These are phyloP conservation scores for Irineochytrium annulatum DNA, from an alignment of 192 early-diverging fungal genomes.

Conservation along the genomic window DNA sequence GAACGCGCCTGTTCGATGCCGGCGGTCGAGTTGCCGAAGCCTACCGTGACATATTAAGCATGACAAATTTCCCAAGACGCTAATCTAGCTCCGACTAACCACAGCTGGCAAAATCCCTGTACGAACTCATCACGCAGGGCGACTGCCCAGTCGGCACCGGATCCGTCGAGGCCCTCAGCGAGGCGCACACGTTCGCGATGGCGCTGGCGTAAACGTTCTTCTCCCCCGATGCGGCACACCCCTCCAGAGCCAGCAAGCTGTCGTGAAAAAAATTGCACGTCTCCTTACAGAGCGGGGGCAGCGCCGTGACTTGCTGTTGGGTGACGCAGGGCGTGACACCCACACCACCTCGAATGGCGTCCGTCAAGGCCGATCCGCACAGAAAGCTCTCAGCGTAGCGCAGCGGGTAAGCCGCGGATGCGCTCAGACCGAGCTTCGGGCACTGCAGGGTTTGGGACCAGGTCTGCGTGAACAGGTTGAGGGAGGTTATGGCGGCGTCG, in stretches of 20 bases:
- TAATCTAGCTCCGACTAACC: neutral
- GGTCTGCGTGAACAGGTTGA: neutral
- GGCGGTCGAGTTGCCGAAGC: neutral
- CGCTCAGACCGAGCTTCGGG: neutral
- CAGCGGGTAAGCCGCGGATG: neutral
- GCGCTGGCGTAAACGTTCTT: neutral
- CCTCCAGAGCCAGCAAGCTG: neutral
- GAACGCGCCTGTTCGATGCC: neutral
- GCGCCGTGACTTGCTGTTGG: neutral
- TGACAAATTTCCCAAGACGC: neutral
- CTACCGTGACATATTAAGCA: neutral
- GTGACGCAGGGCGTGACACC: neutral
- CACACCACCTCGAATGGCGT: neutral
- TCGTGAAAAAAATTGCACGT: neutral
- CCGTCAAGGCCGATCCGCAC: neutral
- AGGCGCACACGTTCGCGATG: neutral
- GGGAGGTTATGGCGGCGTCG: neutral
- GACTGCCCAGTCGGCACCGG: neutral
- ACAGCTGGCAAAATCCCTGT: conserved; percentile 5
- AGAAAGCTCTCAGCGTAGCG: neutral
- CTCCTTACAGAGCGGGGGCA: neutral
- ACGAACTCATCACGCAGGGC: neutral
- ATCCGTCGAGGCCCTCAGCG: neutral
- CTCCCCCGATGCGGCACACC: neutral
- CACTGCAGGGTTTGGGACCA: neutral